Base-by-base conservation (phyloP, 192 early-diverging fungal genomes). In the Podila epicladia region DNA sequence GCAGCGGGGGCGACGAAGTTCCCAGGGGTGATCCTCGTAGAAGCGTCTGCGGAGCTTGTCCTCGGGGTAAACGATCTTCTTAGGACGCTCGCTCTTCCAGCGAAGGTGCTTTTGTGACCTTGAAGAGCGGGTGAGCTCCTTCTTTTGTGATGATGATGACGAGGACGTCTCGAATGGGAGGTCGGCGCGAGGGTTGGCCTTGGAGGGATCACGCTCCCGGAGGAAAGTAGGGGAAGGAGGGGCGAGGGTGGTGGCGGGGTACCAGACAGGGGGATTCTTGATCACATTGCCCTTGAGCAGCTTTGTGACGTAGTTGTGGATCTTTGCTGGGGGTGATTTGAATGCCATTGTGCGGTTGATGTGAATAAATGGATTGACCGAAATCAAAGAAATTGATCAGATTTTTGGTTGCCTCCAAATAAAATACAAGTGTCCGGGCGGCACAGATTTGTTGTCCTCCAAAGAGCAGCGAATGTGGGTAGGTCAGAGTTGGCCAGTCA, bases 11-110 rank as follows among this genome's bases (percentile, higher is more conserved):
- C 93, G 85, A 37, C 83, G 71, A 69, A 92, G 85, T 83, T 99
- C 97, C 76, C 93, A 95, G 22, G 97, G 97, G 84, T 99, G 97
- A 87, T 96, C 92, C 71, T 88, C 86, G 84, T 95, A 99, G 71
- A 99, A 99, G 64, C 87, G 89, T 62, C 86, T 64, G 62, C 97
- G 91, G 68, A 99, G 87, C 65, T 78, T 67, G 84, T 99, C 97
- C 84, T 98, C 96, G 7, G 94, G 94, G 71, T 96, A 99, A 41
- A 86, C 90, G 38, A 99, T 97, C 64, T 74, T 78, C 19, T 87
- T 89, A 57, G 94, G 93, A 75, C 85, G 72, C 33, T 89, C 86
- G 45, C 85, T 85, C 77, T 73, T 85, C 53, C 89, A 90, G 55
- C 87, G 88, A 68, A 94, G 84, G 49, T 89, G 83, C 66, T 86